Percentiles rank a stretch among this genome's conserved stretches.
phyloP scores from a whole-genome alignment of 164 flowering plant genomes.

The Annona cherimola region DNA sequence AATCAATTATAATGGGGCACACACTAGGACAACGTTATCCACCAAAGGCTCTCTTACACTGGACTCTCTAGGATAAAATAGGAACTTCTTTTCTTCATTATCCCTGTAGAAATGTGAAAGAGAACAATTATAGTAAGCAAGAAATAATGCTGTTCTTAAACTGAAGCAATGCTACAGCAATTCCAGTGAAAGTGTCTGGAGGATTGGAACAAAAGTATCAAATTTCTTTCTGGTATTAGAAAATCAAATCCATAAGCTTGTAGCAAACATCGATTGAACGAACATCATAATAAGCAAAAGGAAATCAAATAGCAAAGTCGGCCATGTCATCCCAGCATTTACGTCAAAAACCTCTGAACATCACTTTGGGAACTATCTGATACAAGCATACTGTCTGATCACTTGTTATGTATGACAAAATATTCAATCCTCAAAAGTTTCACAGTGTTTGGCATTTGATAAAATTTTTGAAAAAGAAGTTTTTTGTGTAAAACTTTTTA shows the following conservation, averaged over 20 bases:
- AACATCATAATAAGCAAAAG: neutral
- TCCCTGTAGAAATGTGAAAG: conserved; percentile 37
- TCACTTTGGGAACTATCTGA: neutral
- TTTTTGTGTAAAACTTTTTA: no score
- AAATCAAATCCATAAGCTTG: neutral
- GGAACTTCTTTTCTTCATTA: conserved; percentile 43
- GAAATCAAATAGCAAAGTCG: neutral
- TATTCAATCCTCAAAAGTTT: no score
- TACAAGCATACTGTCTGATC: no score
- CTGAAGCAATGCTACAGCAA: neutral
- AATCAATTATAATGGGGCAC: neutral
- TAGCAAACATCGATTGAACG: neutral
- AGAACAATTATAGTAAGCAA: neutral
- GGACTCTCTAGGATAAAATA: conserved; percentile 76
- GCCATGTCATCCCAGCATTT: neutral
- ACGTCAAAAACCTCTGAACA: neutral
- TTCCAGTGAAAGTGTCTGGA: neutral
- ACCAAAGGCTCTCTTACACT: conserved; percentile 46
- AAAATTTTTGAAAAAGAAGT: no score
- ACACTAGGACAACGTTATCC: conserved; percentile 2
- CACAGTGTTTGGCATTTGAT: no score
- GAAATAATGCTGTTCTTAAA: neutral
- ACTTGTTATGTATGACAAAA: no score
- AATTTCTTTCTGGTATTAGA: neutral
- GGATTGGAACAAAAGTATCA: neutral